Evolutionary conservation across 345 rosid genomes (phyloP), one percentile per base, ranked within the genome.

Genomic region (Balakata baccata): DNA sequence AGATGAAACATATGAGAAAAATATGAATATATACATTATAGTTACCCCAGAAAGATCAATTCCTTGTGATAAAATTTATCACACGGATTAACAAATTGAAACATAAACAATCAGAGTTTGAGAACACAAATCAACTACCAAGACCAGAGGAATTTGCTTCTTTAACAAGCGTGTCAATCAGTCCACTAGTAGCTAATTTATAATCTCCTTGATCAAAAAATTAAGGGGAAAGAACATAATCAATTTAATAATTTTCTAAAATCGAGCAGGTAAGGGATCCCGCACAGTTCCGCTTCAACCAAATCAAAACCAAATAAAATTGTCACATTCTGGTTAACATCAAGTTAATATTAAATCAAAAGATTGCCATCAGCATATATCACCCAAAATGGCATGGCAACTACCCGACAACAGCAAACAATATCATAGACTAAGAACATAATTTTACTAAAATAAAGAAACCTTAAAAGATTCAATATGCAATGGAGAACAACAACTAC

Each of bases 221-320:
- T 14, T 51, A 51, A 51, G 12, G 6, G 13, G 1, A 13, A 13
- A 12, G 14, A 51, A 12, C 54, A 18, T 37, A 16, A 37, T 46
- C 51, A 7, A 23, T 18, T 43, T 20, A 1, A 59, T 17, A 11
- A 34, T 17, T 11, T 6, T 11, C 38, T 3, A 38, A 46, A 22
- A 7, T 25, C 7, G 34, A 29, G 1, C 34, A 29, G 56, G 65
- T 18, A 23, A 71, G 46, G 34, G 45, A 47, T 14, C 34, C 22
- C 37, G 45, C 17, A 10, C 4, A 3, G 25, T 45, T 17, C 34
- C 1, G 13, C 3, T 45, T 37, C 16, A 23, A 14, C 54, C 14
- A 58, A 70, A 7, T 25, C 53, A 45, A 45, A 70, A 57, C 73
- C 64, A 69, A 34, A 68, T 38, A 56, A 70, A 11, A 65, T 5